phyloP scores from a whole-genome alignment of 352 stramenopile genomes.

The Pythium scleroteichum region DNA sequence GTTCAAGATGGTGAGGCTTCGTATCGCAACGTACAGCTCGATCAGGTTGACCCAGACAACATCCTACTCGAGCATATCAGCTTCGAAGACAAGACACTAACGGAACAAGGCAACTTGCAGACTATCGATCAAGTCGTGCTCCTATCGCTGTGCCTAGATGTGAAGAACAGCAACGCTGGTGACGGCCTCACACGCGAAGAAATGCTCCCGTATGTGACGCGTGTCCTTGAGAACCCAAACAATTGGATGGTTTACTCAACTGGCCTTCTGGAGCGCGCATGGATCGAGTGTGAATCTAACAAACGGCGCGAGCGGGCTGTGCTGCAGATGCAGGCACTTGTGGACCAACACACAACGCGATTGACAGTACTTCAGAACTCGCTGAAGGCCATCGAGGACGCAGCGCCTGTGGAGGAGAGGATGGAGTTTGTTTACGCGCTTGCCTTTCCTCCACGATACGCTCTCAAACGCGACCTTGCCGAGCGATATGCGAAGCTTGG shows the following conservation, averaged over 20 bases:
- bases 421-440: constrained; percentile 92
- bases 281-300: constrained; percentile 93
- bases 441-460: constrained; percentile 93
- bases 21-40: constrained; percentile 80
- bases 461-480: constrained; percentile 91
- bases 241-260: constrained; percentile 98
- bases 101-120: constrained; percentile 73
- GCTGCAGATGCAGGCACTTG: constrained; percentile 96
- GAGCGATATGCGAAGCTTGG: constrained; percentile 93
- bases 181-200: constrained; percentile 94
- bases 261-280: constrained; percentile 90
- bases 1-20: constrained; percentile 65
- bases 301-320: constrained; percentile 93
- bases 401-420: constrained; percentile 87
- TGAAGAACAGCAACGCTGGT: constrained; percentile 95
- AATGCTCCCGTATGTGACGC: constrained; percentile 95
- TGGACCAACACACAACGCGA: constrained; percentile 94
- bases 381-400: constrained; percentile 86
- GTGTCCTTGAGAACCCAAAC: constrained; percentile 92
- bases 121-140: constrained; percentile 89
- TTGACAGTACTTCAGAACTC: constrained; percentile 91
- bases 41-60: constrained; percentile 90
- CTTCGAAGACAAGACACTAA: constrained; percentile 76
- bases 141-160: constrained; percentile 94
- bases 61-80: constrained; percentile 91